Evolutionary conservation across 768 basidiomycete species (phyloP), one percentile per base, ranked within the genome.

Genomic region (Amanita rubescens): DNA sequence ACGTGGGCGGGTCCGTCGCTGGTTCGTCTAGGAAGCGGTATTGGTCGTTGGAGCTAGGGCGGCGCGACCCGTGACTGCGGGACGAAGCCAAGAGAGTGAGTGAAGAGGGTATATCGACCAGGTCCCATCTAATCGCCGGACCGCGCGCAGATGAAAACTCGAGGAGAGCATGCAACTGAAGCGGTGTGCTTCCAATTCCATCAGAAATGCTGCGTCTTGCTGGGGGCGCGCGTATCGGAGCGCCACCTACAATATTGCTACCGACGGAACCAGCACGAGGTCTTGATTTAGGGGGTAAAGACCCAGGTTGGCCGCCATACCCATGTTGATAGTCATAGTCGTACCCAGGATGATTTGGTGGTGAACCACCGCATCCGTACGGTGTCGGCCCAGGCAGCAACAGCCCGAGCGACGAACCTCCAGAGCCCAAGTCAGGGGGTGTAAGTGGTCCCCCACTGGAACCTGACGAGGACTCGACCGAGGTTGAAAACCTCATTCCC

Each of bases 1-100:
- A 55, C 3, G 66, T 52, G 4, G 68, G 66, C 20, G 74, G 74
- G 9, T 62, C 43, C 8, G 70, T 70, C 7, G 71, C 74, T 2
- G 69, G 66, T 35, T 70, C 65, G 12, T 62, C 57, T 35, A 67
- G 59, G 9, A 60, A 51, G 7, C n/a, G 2, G 3, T 38, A 5
- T 2, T 38, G 37, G 12, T 38, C 7, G 12, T 38, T 3, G 14
- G 12, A 6, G 2, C n/a, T n/a, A 19, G 37, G 15, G 12, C 27
- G 27, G 27, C 27, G 27, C 27, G 27, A 4, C 27, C 27, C 5
- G 5, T 8, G 27, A 19, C 49, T 22, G 35, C 19, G 24, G 20
- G 32, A 45, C 20, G 72, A 74, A 58, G 24, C 55, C 43, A 34
- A 38, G 34, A n/a, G 48, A n/a, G 1, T n/a, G 11, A 11, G 44